Evolutionary conservation across 176 grass and related monocot species (phyloP).

Genomic region (Ananas comosus): DNA sequence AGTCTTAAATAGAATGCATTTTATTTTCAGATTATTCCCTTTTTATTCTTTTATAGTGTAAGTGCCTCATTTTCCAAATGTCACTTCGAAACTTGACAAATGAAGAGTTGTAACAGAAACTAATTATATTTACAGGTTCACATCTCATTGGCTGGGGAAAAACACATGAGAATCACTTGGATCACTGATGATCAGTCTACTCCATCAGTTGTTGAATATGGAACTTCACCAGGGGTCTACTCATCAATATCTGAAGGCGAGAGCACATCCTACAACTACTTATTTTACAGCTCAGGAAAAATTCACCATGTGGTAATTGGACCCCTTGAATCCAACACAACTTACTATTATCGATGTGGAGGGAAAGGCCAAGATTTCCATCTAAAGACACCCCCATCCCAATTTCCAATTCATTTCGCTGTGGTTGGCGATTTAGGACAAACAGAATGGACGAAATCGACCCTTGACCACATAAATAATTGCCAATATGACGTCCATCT

Average conservation of each 20-base stretch:
- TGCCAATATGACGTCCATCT: constrained; percentile 83
- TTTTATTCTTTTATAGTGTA: no score
- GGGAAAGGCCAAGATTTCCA: constrained; percentile 66
- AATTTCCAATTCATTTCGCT: constrained; percentile 77
- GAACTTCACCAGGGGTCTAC: constrained; percentile 50
- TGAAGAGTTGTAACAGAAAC: background rate
- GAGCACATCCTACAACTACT: constrained; percentile 73
- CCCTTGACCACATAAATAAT: constrained; percentile 60
- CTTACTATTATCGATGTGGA: constrained; percentile 72
- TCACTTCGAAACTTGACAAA: background rate
- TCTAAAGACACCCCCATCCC: constrained; percentile 64
- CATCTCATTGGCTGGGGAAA: constrained; percentile 80
- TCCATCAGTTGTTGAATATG: constrained; percentile 81
- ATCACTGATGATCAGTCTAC: constrained; percentile 42
- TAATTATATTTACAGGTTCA: constrained; percentile 58
- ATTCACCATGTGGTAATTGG: constrained; percentile 90
- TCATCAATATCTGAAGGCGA: constrained; percentile 50
- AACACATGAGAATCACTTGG: constrained; percentile 84
- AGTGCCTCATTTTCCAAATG: background rate
- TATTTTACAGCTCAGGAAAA: constrained; percentile 76
- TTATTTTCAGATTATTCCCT: no score
- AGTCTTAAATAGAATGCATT: no score
- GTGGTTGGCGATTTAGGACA: constrained; percentile 94
- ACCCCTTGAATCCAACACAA: constrained; percentile 50
- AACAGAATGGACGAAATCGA: constrained; percentile 75